Base-by-base conservation (phyloP, 139 green algal genomes). In the Chlorella sp. region DNA sequence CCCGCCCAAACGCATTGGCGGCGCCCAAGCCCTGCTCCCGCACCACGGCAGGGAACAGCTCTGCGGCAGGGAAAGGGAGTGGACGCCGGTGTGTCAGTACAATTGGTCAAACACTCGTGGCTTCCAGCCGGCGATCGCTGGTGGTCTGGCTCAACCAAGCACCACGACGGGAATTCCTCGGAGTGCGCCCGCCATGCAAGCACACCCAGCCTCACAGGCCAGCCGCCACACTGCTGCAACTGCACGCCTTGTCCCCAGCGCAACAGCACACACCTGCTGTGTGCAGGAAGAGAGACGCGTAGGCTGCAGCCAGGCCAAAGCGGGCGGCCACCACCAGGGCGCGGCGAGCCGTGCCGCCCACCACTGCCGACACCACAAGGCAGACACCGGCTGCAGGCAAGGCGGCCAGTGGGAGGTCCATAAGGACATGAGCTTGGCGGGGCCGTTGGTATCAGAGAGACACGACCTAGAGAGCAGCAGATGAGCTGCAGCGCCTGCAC, bases 281-380 rank as follows among this genome's bases (percentile, higher is more conserved):
- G 63, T 85, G 64, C 20, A 85, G 65, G 34, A 68, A 65, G 15
- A 87, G 80, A 18, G 81, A 30, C 25, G 81, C 64, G 26, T 16
- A 68, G 15, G 80, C 81, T 39, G 81, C 86, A 16, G 86, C 86
- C 51, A 90, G 74, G 60, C 81, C 86, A 41, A 88, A 85, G 36
- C 86, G 81, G 21, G 86, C 51, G 3, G 86, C 80, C 72, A 88
- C 81, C n/a, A 83, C 38, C 15, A 90, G 73, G 18, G 80, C 81
- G 20, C 81, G 60, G 18, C 51, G 81, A 2, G 74, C 74, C n/a
- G 36, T 60, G 28, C 30, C 39, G 25, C 38, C 36, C 17, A 36
- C 36, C 38, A 90, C 34, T 3, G 74, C 73, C 0, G 74, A 60
- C 30, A 62, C 86, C 32, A 90, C 20, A 25, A 90, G 63, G 34